These are phyloP conservation scores for Phytophthora pseudosyringae DNA, from an alignment of 352 stramenopile species.

Conservation along the genomic window DNA sequence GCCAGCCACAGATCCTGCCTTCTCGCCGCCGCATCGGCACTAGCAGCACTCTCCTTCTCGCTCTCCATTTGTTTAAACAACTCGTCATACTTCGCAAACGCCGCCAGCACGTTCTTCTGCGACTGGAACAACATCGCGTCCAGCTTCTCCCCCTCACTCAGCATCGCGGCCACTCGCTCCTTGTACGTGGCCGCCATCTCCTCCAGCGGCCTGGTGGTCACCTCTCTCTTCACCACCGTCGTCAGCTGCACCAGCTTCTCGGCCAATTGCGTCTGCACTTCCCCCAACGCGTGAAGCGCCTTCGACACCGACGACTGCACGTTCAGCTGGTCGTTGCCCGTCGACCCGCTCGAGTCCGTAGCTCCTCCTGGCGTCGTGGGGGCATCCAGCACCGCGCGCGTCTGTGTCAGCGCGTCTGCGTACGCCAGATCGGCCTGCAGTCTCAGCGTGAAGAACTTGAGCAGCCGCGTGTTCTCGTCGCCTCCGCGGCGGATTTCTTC, in stretches of 20 bases:
- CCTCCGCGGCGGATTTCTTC: conserved; percentile 67
- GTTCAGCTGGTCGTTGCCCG: conserved; percentile 19
- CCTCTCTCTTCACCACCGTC: conserved; percentile 73
- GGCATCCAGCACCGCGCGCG: conserved; percentile 61
- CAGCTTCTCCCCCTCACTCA: conserved; percentile 58
- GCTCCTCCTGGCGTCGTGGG: conserved; percentile 10
- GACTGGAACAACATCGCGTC: conserved; percentile 62
- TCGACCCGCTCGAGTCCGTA: conserved; percentile 6
- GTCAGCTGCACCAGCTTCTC: conserved; percentile 85
- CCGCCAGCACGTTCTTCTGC: conserved; percentile 60
- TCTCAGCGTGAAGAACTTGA: conserved; percentile 72
- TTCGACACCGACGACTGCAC: conserved; percentile 67
- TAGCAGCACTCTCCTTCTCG: conserved; percentile 13
- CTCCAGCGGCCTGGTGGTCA: conserved; percentile 67
- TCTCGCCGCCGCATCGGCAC: conserved; percentile 10
- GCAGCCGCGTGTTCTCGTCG: conserved; percentile 69
- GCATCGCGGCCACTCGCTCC: conserved; percentile 57
- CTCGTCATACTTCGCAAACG: conserved; percentile 66
- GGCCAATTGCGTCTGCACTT: conserved; percentile 79
- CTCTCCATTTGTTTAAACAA: conserved; percentile 70
- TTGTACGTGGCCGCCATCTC: conserved; percentile 77
- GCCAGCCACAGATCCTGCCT: conserved; percentile 72
- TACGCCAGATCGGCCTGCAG: conserved; percentile 80
- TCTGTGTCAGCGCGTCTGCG: conserved; percentile 69
- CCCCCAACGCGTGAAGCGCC: conserved; percentile 62